These are phyloP conservation scores for Daldinia loculata DNA, from an alignment of 495 filamentous ascomycete species.

Conservation along the genomic window DNA sequence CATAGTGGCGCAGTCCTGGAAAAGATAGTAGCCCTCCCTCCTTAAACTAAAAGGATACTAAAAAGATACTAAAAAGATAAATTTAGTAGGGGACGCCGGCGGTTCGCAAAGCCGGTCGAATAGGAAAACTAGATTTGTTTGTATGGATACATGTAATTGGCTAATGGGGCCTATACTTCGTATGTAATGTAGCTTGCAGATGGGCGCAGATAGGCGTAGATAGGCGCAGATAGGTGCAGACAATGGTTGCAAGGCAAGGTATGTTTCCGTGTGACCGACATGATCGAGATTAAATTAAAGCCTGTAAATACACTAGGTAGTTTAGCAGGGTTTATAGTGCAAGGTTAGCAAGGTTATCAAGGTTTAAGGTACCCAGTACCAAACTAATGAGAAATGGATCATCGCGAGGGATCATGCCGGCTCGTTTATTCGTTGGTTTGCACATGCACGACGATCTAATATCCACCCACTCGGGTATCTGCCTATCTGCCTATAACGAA, in stretches of 20 bases:
- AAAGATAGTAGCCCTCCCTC: constrained; percentile 9
- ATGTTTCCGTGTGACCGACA: constrained; percentile 31
- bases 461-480: constrained; percentile 35
- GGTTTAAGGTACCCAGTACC: constrained; percentile 5
- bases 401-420: constrained; percentile 29
- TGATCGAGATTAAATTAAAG: constrained; percentile 33
- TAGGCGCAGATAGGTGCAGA: not conserved
- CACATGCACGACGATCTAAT: constrained; percentile 43
- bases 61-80: constrained; percentile 19
- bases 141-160: not conserved
- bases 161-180: not conserved
- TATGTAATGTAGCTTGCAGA: constrained; percentile 2
- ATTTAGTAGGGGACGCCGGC: constrained; percentile 24
- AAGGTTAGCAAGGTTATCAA: not conserved
- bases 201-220: not conserved
- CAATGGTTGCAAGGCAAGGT: not conserved
- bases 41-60: not conserved
- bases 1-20: constrained; percentile 33
- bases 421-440: constrained; percentile 25
- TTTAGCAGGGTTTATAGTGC: not conserved
- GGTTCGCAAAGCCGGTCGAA: constrained; percentile 6
- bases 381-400: constrained; percentile 17
- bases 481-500: constrained; percentile 21
- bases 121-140: not conserved
- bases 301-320: constrained; percentile 11